Evolutionary conservation across 208 protist genomes (phyloP), one percentile per base, ranked within the genome.

Genomic region (Leptomonas pyrrhocoris): DNA sequence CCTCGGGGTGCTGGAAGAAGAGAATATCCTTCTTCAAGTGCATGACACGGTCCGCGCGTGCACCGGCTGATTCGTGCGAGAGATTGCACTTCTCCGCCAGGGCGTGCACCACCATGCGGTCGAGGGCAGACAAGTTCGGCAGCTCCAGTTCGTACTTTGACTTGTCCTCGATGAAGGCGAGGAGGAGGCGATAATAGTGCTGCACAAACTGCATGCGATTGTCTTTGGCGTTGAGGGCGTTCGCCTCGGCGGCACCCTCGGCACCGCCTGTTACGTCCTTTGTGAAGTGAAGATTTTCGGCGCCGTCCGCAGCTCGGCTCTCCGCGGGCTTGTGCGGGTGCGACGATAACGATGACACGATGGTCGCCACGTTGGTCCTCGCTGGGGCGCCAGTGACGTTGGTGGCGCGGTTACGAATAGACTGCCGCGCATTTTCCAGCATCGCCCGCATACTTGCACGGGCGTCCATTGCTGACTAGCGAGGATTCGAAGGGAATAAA

Each of bases 61-160:
- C 38, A 15, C 89, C 90, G 31, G 55, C 68, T 13, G 86, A 94
- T 31, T 89, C 73, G 71, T 97, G 93, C 2, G 81, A 83, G 15
- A 97, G 74, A 53, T 96, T 96, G 81, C 90, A 96, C 60, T 80
- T 77, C 78, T 96, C 84, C 3, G 91, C 93, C 18, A 97, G 62
- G 11, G 46, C 67, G 71, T 97, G 93, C 27, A 97, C 77, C 40
- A 90, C 86, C 15, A 83, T 60, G 31, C 93, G 85, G 68, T 95
- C 92, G 58, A 91, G 88, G 15, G 76, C 75, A 46, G 57, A 84
- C 38, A 96, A 74, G 55, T 93, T 65, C 11, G 90, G 86, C 57
- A 94, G 58, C 56, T 91, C 86, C 21, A 96, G 69, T 67, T 78
- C 73, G 42, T 85, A 88, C 65, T 92, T 88, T 16, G 84, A 85